phyloP scores from a whole-genome alignment of 805 yeast species.

The Cyberlindnera mycetangii region DNA sequence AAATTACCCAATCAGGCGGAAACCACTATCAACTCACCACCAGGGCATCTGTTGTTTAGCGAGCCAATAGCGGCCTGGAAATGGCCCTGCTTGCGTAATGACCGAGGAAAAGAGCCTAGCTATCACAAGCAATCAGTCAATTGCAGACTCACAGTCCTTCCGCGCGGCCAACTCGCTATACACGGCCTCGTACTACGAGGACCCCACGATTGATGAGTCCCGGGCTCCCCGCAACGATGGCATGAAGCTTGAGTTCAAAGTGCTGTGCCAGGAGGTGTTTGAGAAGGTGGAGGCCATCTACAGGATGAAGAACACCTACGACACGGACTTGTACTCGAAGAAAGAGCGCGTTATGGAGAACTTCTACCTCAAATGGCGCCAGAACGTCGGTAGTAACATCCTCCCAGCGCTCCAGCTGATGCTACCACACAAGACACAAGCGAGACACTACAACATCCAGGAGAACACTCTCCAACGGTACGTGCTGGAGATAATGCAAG shows the following conservation, averaged over 20 bases:
- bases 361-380: conserved; percentile 51
- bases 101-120: not conserved
- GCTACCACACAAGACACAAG: conserved; percentile 60
- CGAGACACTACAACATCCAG: conserved; percentile 56
- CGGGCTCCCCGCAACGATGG: conserved; percentile 1
- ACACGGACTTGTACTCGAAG: not conserved
- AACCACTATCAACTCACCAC: not conserved
- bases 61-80: not conserved
- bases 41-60: no score
- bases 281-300: conserved; percentile 14
- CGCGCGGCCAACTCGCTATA: not conserved
- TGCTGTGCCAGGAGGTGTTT: conserved; percentile 6
- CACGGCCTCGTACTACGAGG: not conserved
- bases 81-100: no score
- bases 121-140: not conserved
- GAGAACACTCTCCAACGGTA: conserved; percentile 57
- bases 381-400: conserved; percentile 56
- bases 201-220: conserved; percentile 6
- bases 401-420: conserved; percentile 63
- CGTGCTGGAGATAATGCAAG: conserved; percentile 48
- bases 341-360: conserved; percentile 26
- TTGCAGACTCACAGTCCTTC: conserved; percentile 1
- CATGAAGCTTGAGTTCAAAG: conserved; percentile 1
- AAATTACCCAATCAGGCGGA: not conserved
- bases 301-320: not conserved